phyloP scores from a whole-genome alignment of 257 asterid genomes.

The Penstemon newberryi region DNA sequence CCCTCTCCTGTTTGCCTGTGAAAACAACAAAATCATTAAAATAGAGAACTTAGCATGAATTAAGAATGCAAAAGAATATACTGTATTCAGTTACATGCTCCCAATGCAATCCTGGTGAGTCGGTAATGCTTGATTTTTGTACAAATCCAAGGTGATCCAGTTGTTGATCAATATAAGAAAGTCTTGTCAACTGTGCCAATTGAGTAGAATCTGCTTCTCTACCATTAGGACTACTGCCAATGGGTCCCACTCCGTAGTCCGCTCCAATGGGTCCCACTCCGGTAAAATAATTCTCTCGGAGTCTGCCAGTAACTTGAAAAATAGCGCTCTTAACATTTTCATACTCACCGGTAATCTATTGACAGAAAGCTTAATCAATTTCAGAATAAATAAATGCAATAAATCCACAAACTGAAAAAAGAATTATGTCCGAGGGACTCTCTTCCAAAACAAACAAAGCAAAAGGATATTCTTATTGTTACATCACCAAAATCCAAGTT shows the following conservation, averaged over 20 bases:
- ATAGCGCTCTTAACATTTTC: slow-evolving; percentile 56
- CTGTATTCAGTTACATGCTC: slow-evolving; percentile 30
- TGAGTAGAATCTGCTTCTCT: slow-evolving; percentile 28
- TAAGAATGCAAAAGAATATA: slow-evolving; percentile 1
- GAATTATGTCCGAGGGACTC: no score
- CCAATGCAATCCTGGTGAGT: slow-evolving; percentile 26
- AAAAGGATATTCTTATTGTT: no score
- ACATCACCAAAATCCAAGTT: no score
- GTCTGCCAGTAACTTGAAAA: slow-evolving; percentile 58
- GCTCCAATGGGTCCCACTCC: slow-evolving; percentile 27
- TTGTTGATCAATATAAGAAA: slow-evolving; percentile 31
- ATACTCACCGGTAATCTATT: slow-evolving; percentile 50
- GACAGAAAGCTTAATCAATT: slow-evolving; percentile 19
- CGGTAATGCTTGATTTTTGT: slow-evolving; percentile 31
- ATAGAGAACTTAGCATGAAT: neutral
- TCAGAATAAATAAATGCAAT: neutral
- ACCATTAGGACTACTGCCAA: slow-evolving; percentile 29
- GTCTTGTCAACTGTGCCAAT: slow-evolving; percentile 27
- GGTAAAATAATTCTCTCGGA: slow-evolving; percentile 45
- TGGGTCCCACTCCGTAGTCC: slow-evolving; percentile 9
- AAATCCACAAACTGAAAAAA: no score
- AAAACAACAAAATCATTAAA: neutral
- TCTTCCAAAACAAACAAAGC: no score
- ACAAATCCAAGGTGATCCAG: slow-evolving; percentile 39
- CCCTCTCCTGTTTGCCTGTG: slow-evolving; percentile 32